phyloP scores from a whole-genome alignment of 1,284 basidiomycete genomes.

The Bondarzewia mesenterica region DNA sequence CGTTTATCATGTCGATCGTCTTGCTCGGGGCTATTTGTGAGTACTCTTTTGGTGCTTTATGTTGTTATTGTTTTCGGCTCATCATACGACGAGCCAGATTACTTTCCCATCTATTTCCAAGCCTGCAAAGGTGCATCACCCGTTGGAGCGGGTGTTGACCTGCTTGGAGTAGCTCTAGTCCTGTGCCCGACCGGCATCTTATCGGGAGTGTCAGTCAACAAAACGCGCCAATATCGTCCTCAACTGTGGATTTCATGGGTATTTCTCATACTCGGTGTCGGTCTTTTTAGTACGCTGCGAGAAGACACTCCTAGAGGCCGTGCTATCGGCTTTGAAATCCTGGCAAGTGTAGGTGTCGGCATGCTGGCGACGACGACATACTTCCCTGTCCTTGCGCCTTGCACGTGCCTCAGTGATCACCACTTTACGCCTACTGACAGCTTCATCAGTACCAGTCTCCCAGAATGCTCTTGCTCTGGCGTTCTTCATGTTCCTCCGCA shows the following conservation, averaged over 20 bases:
- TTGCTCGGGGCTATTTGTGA: not conserved
- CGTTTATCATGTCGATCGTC: slow-evolving; percentile 4
- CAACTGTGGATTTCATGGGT: slow-evolving; percentile 24
- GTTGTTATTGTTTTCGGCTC: no score
- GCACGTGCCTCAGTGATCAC: no score
- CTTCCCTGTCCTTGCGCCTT: not conserved
- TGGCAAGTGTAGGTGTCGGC: slow-evolving; percentile 8
- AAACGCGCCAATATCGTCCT: slow-evolving; percentile 20
- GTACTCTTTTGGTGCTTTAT: no score
- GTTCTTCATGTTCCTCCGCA: slow-evolving; percentile 18
- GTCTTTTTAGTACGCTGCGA: slow-evolving; percentile 21
- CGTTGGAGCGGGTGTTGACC: slow-evolving; percentile 30
- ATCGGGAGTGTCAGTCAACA: slow-evolving; percentile 21
- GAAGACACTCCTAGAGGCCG: slow-evolving; percentile 17
- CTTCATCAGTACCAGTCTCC: slow-evolving; percentile 4
- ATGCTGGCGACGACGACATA: slow-evolving; percentile 1
- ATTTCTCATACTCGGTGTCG: slow-evolving; percentile 16
- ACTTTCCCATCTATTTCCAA: slow-evolving; percentile 34
- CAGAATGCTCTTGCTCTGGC: slow-evolving; percentile 13
- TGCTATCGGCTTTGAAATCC: slow-evolving; percentile 9
- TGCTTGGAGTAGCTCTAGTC: slow-evolving; percentile 25
- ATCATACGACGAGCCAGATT: no score
- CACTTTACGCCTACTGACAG: no score
- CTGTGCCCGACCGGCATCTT: slow-evolving; percentile 20
- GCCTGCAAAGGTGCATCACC: slow-evolving; percentile 30